A percentile compares a stretch with the other conserved stretches of the same genome.
These are phyloP conservation scores for Simmondsia chinensis DNA, from an alignment of 148 eudicot species.

Conservation along the genomic window DNA sequence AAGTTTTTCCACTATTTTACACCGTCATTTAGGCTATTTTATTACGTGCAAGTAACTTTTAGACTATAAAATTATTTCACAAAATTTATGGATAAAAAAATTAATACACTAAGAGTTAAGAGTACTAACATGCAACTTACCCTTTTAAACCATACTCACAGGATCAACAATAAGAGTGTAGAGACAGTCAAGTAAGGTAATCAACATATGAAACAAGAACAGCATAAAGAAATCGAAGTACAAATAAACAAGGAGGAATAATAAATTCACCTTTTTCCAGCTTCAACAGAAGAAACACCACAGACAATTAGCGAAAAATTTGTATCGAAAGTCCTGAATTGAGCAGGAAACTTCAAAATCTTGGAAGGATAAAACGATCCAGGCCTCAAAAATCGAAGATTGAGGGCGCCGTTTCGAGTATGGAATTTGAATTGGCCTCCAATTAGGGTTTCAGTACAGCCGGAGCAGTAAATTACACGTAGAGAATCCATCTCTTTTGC, in stretches of 20 bases:
- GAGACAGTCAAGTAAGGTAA: no score
- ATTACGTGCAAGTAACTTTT: no score
- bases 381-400: constrained; percentile 4
- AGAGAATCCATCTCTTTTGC: constrained; percentile 25
- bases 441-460: not conserved
- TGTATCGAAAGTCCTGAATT: not conserved
- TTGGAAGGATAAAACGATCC: not conserved
- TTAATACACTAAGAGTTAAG: no score
- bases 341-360: constrained; percentile 7
- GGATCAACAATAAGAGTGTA: no score
- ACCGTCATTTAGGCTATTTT: no score
- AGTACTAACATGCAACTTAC: no score
- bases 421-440: constrained; percentile 12
- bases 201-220: no score
- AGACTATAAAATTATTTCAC: no score
- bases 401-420: not conserved
- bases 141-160: no score
- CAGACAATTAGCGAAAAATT: constrained; percentile 5
- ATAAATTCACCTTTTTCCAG: constrained; percentile 10
- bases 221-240: not conserved
- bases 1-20: no score
- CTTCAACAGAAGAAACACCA: constrained; percentile 25
- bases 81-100: no score
- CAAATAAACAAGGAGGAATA: not conserved
- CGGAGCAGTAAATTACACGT: constrained; percentile 16